Evolutionary conservation across 2,329 filamentous ascomycete genomes (phyloP).

Genomic region (Neocatenulostroma microsporum): DNA sequence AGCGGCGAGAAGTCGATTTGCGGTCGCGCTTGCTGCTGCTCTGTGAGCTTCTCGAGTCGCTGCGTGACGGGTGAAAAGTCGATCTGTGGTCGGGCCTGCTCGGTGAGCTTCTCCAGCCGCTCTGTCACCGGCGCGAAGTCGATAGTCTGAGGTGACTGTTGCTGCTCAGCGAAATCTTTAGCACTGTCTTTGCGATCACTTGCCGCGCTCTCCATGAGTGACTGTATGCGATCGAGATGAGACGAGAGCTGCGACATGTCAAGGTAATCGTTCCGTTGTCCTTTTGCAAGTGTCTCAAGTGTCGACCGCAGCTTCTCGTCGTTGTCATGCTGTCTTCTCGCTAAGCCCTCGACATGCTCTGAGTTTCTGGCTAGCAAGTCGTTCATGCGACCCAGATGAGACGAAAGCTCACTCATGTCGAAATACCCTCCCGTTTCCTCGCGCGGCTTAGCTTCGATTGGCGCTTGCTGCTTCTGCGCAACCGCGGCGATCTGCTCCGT

Average conservation of each 20-base stretch:
- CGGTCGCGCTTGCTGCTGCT: background rate
- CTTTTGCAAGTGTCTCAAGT: conserved; percentile 12
- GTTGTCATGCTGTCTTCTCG: conserved; percentile 20
- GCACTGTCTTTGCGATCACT: conserved; percentile 14
- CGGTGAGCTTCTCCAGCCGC: background rate
- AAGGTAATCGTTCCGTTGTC: conserved; percentile 13
- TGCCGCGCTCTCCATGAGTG: conserved; percentile 16
- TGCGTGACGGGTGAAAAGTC: conserved; percentile 16
- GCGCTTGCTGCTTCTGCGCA: conserved; percentile 6
- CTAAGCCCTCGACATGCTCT: conserved; percentile 18
- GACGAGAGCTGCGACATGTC: conserved; percentile 20
- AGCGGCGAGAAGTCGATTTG: conserved; percentile 19
- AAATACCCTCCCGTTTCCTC: conserved; percentile 12
- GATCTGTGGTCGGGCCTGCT: conserved; percentile 1
- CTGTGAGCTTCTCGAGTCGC: background rate
- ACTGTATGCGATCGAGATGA: conserved; percentile 24
- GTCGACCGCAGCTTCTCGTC: conserved; percentile 18
- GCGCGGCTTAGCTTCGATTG: too few relatives aligned
- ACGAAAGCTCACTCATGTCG: conserved; percentile 13
- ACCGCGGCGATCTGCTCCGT: conserved; percentile 18
- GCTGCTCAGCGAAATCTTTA: conserved; percentile 1
- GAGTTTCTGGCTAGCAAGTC: conserved; percentile 18
- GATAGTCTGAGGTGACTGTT: too few relatives aligned
- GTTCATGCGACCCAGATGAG: conserved; percentile 18
- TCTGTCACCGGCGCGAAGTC: conserved; percentile 16